Evolutionary conservation across 345 rosid species (phyloP), one percentile per base, ranked within the genome.

Genomic region (Acer negundo): DNA sequence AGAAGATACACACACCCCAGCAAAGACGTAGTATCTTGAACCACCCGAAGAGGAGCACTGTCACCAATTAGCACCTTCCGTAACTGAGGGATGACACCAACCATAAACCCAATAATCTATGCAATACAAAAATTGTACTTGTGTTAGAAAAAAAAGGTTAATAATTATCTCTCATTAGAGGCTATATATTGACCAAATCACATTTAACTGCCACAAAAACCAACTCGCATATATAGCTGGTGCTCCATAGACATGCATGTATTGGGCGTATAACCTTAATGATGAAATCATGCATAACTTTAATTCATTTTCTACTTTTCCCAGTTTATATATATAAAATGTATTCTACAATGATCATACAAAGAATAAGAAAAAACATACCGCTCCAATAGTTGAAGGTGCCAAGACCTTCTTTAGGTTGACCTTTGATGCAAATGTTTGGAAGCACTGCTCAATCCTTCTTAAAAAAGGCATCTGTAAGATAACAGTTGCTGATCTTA

Each of bases 21-120:
- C 67, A 83, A 26, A 64, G 73, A 44, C 7, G 70, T 81, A 13
- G 83, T 74, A 58, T 75, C 81, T 31, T 77, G 63, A 56, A 83
- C n/a, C 53, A 80, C 86, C 19, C 73, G 81, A 56, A 83, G 81
- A 63, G 83, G 79, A 74, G 86, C 83, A 66, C 51, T 72, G 49
- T 80, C 74, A 61, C 81, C 86, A 44, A 3, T 66, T 81, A 83
- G 51, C 69, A 72, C 20, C 24, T 70, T 70, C 31, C 79, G 86
- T 23, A 83, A 17, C 20, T 12, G 77, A 47, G 83, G 83, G 61
- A 72, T 42, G 15, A 35, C n/a, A 44, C 81, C 77, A 26, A 80
- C 53, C 38, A 23, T 22, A 28, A 80, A 80, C 40, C 86, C 86
- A 67, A 61, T 67, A 9, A 83, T 66, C 86, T 83, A 28, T 17